These are phyloP conservation scores for Dictyostelium brefeldianum DNA, from an alignment of 78 protist genomes.

Conservation along the genomic window DNA sequence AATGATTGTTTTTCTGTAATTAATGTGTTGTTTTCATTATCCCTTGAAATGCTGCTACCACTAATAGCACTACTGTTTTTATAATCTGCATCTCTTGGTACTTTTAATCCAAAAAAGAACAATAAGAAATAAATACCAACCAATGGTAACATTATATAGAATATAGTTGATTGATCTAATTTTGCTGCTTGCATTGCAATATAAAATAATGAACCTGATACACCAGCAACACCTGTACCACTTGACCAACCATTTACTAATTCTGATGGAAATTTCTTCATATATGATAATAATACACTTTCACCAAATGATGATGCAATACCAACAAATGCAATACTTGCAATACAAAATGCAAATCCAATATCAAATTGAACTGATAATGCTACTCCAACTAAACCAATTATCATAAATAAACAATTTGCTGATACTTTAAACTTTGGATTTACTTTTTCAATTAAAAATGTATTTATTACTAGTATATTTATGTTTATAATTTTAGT, in stretches of 20 bases:
- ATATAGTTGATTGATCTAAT: slow-evolving; percentile 18
- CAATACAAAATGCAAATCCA: slow-evolving; percentile 66
- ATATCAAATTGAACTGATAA: slow-evolving; percentile 12
- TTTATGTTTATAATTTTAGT: background rate
- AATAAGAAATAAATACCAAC: slow-evolving; percentile 32
- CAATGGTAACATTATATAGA: slow-evolving; percentile 62
- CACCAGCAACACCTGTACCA: slow-evolving; percentile 92
- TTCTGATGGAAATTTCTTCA: slow-evolving; percentile 67
- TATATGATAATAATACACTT: slow-evolving; percentile 69
- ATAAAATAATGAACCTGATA: slow-evolving; percentile 81
- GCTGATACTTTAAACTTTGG: slow-evolving; percentile 25
- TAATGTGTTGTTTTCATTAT: background rate
- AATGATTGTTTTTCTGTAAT: background rate
- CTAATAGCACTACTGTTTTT: background rate
- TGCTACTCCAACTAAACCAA: slow-evolving; percentile 73
- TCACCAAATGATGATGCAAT: slow-evolving; percentile 83
- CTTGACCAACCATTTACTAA: slow-evolving; percentile 88
- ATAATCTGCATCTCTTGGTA: background rate
- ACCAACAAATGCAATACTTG: slow-evolving; percentile 76
- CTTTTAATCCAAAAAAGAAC: slow-evolving; percentile 68
- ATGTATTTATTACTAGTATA: slow-evolving; percentile 59
- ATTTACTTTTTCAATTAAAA: slow-evolving; percentile 40
- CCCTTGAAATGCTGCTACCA: background rate
- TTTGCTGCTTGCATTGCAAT: slow-evolving; percentile 43
- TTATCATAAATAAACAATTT: slow-evolving; percentile 39